A percentile compares a stretch with the other conserved stretches of the same genome.
Evolutionary conservation across 805 yeast genomes (phyloP).

Genomic region (Wickerhamiella parazyma): DNA sequence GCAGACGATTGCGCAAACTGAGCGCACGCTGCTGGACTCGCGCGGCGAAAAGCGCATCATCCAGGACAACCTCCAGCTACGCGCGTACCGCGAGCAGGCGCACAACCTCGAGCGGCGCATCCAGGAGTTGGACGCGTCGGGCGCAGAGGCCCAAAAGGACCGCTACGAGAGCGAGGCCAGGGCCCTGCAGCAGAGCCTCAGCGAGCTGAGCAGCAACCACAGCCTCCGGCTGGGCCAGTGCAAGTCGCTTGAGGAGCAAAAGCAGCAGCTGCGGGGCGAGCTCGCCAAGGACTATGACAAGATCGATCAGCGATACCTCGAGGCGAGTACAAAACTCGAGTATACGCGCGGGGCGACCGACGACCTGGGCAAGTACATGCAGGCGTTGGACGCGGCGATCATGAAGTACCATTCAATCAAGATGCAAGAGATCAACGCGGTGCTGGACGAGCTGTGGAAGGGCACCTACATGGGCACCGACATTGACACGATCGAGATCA

Average conservation of each 20-base stretch:
- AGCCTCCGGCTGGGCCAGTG: slow-evolving; percentile 78
- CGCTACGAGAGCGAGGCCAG: slow-evolving; percentile 47
- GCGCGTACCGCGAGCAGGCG: slow-evolving; percentile 33
- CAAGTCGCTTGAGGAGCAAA: slow-evolving; percentile 66
- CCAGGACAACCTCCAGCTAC: slow-evolving; percentile 47
- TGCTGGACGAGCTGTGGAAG: slow-evolving; percentile 86
- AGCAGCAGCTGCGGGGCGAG: slow-evolving; percentile 41
- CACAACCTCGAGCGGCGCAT: slow-evolving; percentile 30
- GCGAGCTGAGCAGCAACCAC: slow-evolving; percentile 45
- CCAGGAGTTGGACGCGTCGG: slow-evolving; percentile 33
- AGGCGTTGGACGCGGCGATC: slow-evolving; percentile 81
- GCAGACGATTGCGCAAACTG: neutral
- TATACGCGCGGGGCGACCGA: slow-evolving; percentile 63
- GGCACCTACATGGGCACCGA: slow-evolving; percentile 90
- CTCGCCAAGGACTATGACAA: slow-evolving; percentile 56
- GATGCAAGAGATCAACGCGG: slow-evolving; percentile 83
- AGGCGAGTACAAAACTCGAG: slow-evolving; percentile 63
- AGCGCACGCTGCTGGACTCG: slow-evolving; percentile 30
- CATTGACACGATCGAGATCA: slow-evolving; percentile 76
- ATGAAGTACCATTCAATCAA: slow-evolving; percentile 84
- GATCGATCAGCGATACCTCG: slow-evolving; percentile 47
- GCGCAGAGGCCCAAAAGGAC: slow-evolving; percentile 48
- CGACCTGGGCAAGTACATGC: slow-evolving; percentile 68
- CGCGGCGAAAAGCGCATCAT: slow-evolving; percentile 49
- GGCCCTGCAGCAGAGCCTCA: slow-evolving; percentile 35